Conservation (phyloP, 805 yeast genomes). For the Yamadazyma scolyti region DNA sequence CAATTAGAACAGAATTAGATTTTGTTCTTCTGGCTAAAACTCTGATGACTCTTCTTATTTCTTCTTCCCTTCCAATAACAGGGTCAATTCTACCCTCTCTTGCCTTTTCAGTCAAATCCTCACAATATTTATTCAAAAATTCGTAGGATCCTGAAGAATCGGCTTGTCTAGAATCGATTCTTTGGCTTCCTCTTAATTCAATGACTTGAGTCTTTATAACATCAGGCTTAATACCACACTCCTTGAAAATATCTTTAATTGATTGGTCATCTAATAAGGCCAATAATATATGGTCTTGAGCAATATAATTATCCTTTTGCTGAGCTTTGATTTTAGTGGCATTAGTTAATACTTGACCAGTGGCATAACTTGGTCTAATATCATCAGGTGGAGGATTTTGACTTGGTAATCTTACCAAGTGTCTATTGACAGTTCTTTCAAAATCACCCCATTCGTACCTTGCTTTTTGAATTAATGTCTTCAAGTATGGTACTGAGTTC, state of each 20-base stretch:
- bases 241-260: constrained; percentile 69
- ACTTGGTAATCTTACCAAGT: constrained; percentile 78
- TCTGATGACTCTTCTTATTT: constrained; percentile 90
- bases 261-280: constrained; percentile 80
- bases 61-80: constrained; percentile 98
- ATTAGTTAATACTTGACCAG: constrained; percentile 67
- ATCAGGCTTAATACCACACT: constrained; percentile 62
- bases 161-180: constrained; percentile 91
- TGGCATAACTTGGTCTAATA: constrained; percentile 68
- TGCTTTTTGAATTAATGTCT: constrained; percentile 79
- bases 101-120: constrained; percentile 91
- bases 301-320: constrained; percentile 88
- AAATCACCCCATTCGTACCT: constrained; percentile 83
- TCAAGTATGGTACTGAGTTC: constrained; percentile 53
- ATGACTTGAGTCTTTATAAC: constrained; percentile 74
- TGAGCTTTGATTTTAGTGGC: constrained; percentile 77
- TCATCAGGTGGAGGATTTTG: constrained; percentile 89
- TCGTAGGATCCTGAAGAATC: constrained; percentile 85
- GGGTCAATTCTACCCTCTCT: constrained; percentile 95
- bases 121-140: constrained; percentile 84
- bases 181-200: constrained; percentile 81
- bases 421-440: constrained; percentile 76
- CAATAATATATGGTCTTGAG: constrained; percentile 88
- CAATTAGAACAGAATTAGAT: constrained; percentile 93
- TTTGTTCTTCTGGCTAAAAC: constrained; percentile 96